Evolutionary conservation across 345 rosid species (phyloP), one percentile per base, ranked within the genome.

Genomic region (Arabidopsis suecica): DNA sequence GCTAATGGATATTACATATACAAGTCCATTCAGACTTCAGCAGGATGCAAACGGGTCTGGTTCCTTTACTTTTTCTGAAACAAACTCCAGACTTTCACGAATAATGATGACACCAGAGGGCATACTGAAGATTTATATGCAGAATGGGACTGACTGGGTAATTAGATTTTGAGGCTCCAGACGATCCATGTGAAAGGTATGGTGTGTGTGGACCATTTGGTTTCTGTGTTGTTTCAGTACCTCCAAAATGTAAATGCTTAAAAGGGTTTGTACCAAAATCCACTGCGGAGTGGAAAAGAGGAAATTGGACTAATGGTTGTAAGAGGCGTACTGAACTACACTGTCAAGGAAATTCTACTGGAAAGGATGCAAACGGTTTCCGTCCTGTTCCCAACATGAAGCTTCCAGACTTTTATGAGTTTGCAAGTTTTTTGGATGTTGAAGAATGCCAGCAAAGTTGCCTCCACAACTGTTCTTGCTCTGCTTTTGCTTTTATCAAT

Each of bases 381-480:
- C 25, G 18, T 59, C 45, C 2, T 7, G 14, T 68, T 50, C 3
- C 65, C 13, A 62, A 69, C 11, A 18, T 55, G 48, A 71, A 77
- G 64, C 49, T 62, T 64, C 80, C 80, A 23, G 76, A 77, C 11
- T 48, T 14, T 5, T 70, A 70, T 7, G 23, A 77, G 20, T 30
- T 37, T 64, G 20, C 4, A 38, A 28, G 9, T 20, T 11, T 11
- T 23, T 2, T 10, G 30, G 4, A 14, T 23, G 20, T 20, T 25
- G 36, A 34, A 44, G 71, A 55, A 0, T 79, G 82, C 12, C 0
- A 47, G 5, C 25, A 28, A 47, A 41, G 0, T 16, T 79, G 82
- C 65, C 69, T 73, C 12, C 40, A 13, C 1, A 79, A 79, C 2
- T 79, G 82, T 68, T 79, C 82, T 16, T 79, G 78, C 42, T 32